Conservation (phyloP, 768 basidiomycete species). For the Phanerochaete sordida region DNA sequence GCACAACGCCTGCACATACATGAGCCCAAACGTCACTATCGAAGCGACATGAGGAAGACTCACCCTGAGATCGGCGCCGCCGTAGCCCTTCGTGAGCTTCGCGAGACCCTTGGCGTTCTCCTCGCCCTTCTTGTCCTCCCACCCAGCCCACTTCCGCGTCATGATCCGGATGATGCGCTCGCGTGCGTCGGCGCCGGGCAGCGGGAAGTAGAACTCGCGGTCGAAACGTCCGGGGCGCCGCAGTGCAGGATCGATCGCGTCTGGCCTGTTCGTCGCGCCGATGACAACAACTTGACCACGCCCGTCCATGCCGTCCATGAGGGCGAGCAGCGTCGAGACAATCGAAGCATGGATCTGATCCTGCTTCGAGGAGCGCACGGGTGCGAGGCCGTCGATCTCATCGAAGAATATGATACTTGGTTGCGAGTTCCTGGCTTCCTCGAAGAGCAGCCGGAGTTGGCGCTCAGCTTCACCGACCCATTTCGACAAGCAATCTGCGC, state of each 20-base stretch:
- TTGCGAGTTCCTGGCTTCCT: conserved; percentile 89
- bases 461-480: conserved; percentile 99
- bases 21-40: not conserved
- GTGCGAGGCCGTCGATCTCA: conserved; percentile 98
- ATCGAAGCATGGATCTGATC: conserved; percentile 99
- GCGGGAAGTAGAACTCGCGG: conserved; percentile 94
- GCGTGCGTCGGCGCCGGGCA: conserved; percentile 81
- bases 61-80: conserved; percentile 93
- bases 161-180: conserved; percentile 89
- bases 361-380: conserved; percentile 96
- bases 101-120: conserved; percentile 65
- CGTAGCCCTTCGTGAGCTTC: conserved; percentile 93
- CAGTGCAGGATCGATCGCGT: conserved; percentile 96
- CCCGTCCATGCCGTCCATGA: conserved; percentile 99
- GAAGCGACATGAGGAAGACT: conserved; percentile 24
- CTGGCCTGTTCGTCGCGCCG: conserved; percentile 95
- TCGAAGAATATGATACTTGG: conserved; percentile 99
- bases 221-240: conserved; percentile 95
- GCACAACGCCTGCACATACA: conserved; percentile 71
- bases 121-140: conserved; percentile 51
- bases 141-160: conserved; percentile 87
- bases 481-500: conserved; percentile 95
- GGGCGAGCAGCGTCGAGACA: conserved; percentile 89
- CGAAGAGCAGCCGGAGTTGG: conserved; percentile 90
- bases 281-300: conserved; percentile 97